phyloP scores from a whole-genome alignment of 2,329 filamentous ascomycete genomes.

The Lachnum nothofagi region DNA sequence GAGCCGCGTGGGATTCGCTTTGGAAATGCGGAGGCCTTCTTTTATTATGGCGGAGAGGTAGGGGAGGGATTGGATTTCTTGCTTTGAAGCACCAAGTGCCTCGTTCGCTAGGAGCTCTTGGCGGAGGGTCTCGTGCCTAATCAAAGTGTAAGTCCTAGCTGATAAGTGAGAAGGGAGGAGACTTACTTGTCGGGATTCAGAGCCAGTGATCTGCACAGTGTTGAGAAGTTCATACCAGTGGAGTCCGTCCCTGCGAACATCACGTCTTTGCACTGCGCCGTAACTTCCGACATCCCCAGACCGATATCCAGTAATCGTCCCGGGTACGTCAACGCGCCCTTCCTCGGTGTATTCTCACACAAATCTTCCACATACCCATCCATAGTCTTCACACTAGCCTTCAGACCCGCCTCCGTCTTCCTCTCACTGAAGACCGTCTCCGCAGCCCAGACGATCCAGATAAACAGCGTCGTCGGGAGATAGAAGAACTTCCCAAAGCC shows the following conservation, averaged over 20 bases:
- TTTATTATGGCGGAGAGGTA: constrained; percentile 46
- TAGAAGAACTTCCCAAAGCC: constrained; percentile 52
- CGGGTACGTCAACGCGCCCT: constrained; percentile 42
- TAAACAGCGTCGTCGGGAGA: constrained; percentile 40
- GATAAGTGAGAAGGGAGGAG: not conserved
- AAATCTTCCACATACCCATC: constrained; percentile 40
- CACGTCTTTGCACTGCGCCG: constrained; percentile 49
- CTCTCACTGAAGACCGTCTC: constrained; percentile 35
- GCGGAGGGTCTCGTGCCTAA: constrained; percentile 34
- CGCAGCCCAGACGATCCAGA: constrained; percentile 30
- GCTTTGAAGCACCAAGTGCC: constrained; percentile 19
- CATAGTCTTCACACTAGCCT: constrained; percentile 35
- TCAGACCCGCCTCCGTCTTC: constrained; percentile 29
- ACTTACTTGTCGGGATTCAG: constrained; percentile 39
- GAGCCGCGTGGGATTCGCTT: constrained; percentile 48
- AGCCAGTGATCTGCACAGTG: constrained; percentile 42
- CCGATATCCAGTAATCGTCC: constrained; percentile 42
- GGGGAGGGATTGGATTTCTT: constrained; percentile 34
- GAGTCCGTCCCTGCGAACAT: constrained; percentile 52
- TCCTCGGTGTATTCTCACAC: constrained; percentile 30
- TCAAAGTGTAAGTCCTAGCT: not conserved
- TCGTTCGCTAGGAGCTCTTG: constrained; percentile 31
- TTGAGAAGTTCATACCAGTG: constrained; percentile 47
- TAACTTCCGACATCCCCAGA: constrained; percentile 40
- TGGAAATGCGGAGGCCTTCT: constrained; percentile 46